Evolutionary conservation across 805 yeast genomes (phyloP).

Genomic region (Saturnispora bothae): DNA sequence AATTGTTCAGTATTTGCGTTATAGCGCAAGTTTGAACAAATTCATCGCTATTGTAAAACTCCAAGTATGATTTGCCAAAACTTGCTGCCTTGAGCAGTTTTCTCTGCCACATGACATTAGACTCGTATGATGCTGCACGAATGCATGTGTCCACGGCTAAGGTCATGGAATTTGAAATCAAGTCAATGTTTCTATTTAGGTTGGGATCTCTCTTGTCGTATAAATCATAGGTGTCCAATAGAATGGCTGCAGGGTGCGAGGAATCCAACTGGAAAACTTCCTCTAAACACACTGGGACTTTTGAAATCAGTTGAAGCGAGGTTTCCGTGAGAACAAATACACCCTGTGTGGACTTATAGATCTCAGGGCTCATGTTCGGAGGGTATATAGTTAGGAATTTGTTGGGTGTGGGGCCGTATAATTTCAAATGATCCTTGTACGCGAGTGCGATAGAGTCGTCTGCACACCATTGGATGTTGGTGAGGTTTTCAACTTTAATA

Average conservation of each 20-base stretch:
- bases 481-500: neutral
- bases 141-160: conserved; percentile 65
- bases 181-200: conserved; percentile 64
- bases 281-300: conserved; percentile 47
- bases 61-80: conserved; percentile 66
- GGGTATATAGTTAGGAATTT: conserved; percentile 40
- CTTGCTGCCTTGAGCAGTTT: conserved; percentile 68
- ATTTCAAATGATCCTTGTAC: conserved; percentile 47
- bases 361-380: conserved; percentile 29
- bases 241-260: conserved; percentile 67
- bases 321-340: conserved; percentile 50
- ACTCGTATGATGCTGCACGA: conserved; percentile 66
- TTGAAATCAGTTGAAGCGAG: conserved; percentile 49
- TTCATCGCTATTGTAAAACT: conserved; percentile 44
- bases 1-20: conserved; percentile 57
- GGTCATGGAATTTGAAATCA: conserved; percentile 37
- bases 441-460: conserved; percentile 65
- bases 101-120: conserved; percentile 73
- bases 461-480: conserved; percentile 67
- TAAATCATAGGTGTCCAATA: conserved; percentile 68
- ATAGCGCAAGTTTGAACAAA: conserved; percentile 55
- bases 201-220: conserved; percentile 61
- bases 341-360: conserved; percentile 58
- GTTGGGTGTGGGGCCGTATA: conserved; percentile 64
- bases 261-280: conserved; percentile 77